Base-by-base conservation (phyloP, 2,329 filamentous ascomycete species). In the Sphaerulina vaccinii region DNA sequence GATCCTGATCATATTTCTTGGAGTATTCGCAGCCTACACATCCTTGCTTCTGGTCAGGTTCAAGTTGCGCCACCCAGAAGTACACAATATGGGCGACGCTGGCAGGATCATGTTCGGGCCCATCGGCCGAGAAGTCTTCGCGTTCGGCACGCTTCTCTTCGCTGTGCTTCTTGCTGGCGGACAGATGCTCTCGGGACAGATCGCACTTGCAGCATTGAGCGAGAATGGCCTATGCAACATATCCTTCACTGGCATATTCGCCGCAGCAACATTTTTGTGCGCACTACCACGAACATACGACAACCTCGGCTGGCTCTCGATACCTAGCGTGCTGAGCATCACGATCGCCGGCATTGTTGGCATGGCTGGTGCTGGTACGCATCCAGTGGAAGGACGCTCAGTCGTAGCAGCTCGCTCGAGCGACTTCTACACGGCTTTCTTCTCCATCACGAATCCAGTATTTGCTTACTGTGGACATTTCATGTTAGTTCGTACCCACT, bases 401-500 rank as follows among this genome's bases (percentile, higher is more conserved):
- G 64, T 79, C 42, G 64, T 67, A 10, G 66, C 73, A 3, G 64
- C 68, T 0, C 63, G 68, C 5, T 61, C 69, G 0, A 73, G 67
- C 24, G 51, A 69, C 49, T 78, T 77, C 56, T 71, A 71, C 19
- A 63, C 68, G 1, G 75, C 74, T 1, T 78, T 78, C 49, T 67
- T 76, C 37, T 70, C 68, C 23, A 71, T 79, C 38, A 78, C 74
- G 9, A 79, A 80, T 56, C 76, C 77, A 1, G 76, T 79, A 0
- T 79, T 80, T 51, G 71, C 76, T 0, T 79, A 75, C 59, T 76
- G 77, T 0, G 76, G 76, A 3, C 76, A 79, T 52, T 78, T 79
- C 62, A 76, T 79, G 71, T 80, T 79, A 62, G 79, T 79, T 63
- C 71, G 76, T 41, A 68, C 79, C 33, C 74, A 78, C 23, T 77